A percentile compares a stretch with the other conserved stretches of the same genome.
Conservation (phyloP, 129 eudicot species). For the Centaurea solstitialis region DNA sequence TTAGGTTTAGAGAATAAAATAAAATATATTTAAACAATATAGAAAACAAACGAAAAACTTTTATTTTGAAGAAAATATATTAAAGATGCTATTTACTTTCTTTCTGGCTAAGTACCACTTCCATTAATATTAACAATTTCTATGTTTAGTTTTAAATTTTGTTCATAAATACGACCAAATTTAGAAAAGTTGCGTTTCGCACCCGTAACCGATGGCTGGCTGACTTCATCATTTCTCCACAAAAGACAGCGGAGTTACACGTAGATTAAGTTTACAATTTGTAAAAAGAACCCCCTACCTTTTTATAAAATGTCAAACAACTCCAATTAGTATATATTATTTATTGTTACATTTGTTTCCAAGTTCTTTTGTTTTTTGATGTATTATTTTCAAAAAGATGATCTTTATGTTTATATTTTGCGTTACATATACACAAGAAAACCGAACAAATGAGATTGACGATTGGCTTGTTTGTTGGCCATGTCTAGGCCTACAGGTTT, state of each 20-base stretch:
- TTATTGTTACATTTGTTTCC: neutral
- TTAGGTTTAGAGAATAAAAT: too few relatives aligned
- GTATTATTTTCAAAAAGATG: neutral
- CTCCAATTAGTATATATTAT: neutral
- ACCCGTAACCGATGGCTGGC: neutral
- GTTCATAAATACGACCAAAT: neutral
- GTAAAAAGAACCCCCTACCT: neutral
- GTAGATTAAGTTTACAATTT: neutral
- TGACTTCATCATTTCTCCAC: neutral
- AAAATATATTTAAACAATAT: too few relatives aligned
- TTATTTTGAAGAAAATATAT: too few relatives aligned
- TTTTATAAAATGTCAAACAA: neutral
- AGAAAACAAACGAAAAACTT: too few relatives aligned
- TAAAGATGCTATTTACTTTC: too few relatives aligned
- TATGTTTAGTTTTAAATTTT: neutral
- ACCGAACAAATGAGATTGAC: neutral
- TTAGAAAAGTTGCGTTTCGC: conserved; percentile 5
- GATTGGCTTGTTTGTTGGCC: neutral
- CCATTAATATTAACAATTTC: neutral
- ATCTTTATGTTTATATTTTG: neutral
- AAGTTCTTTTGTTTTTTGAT: neutral
- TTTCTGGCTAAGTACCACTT: too few relatives aligned
- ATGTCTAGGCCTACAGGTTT: neutral
- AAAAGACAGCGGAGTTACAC: neutral
- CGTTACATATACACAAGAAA: neutral